Base-by-base conservation (phyloP, 331 rosid genomes). In the Telfairia occidentalis region DNA sequence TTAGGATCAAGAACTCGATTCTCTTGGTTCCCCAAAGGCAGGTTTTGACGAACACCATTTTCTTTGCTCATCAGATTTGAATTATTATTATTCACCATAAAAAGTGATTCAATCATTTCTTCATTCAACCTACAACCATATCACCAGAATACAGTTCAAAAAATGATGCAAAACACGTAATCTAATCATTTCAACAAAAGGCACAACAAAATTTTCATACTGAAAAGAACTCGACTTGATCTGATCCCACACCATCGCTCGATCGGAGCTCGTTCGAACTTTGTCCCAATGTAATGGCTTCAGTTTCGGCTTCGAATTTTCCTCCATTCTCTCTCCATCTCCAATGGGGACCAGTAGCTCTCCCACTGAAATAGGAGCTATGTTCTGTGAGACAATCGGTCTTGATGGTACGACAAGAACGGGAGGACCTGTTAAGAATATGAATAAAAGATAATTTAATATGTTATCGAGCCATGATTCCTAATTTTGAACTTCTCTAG, bases 221-320 rank as follows among this genome's bases (percentile, higher is more conserved):
- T 90, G 97, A 76, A 93, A 93, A 57, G 97, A 89, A 82, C 92
- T 87, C 3, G 96, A 89, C 80, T 91, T 89, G 66, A 92, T 72
- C 16, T 84, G 97, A 88, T 92, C 98, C 98, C 97, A 92, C 77
- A 89, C 93, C 90, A 78, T 92, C 46, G 88, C 92, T 46, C 89
- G 90, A 78, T 92, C 96, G 2, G 97, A 92, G 83, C 89, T 85
- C 9, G 96, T 90, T 74, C 88, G 86, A 69, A 90, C 96, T 77
- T 92, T 89, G 78, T 92, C 96, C 96, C 96, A 89, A 83, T 90
- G 97, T 26, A 92, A 92, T 80, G 98, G 84, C 83, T 92, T 90
- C 87, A 92, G 82, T 79, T 90, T 92, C 29, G 89, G 97, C 87
- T 84, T 90, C 2, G 49, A 75, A 42, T 59, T 80, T 29, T 89